phyloP scores from a whole-genome alignment of 2,329 filamentous ascomycete species.

The Hypoxylon sp. region DNA sequence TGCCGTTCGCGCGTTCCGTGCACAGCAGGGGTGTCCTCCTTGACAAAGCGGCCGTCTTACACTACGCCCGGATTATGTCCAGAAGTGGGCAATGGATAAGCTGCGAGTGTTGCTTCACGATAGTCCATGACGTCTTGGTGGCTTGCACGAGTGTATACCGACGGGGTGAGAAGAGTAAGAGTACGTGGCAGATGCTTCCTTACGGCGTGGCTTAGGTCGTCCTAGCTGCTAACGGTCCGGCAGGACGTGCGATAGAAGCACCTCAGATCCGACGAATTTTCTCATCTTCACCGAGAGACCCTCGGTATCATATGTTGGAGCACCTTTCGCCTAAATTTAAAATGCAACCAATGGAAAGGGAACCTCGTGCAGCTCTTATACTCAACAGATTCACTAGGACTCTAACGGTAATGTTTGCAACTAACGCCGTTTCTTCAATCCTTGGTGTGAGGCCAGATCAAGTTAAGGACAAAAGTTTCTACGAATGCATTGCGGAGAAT shows the following conservation, averaged over 20 bases:
- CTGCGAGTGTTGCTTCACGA: conserved; percentile 90
- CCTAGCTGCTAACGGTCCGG: conserved; percentile 21
- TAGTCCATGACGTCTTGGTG: conserved; percentile 89
- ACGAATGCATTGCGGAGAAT: conserved; percentile 84
- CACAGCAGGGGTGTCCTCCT: conserved; percentile 80
- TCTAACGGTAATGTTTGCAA: conserved; percentile 88
- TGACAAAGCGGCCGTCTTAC: conserved; percentile 87
- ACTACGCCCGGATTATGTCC: conserved; percentile 80
- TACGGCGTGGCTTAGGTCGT: conserved; percentile 14
- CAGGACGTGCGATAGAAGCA: conserved; percentile 82
- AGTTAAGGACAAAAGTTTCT: conserved; percentile 83
- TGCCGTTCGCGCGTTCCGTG: conserved; percentile 78
- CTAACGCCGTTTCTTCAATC: conserved; percentile 79
- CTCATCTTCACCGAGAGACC: conserved; percentile 83
- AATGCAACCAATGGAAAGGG: conserved; percentile 73
- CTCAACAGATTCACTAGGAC: conserved; percentile 88
- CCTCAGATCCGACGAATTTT: conserved; percentile 84
- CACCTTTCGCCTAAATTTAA: conserved; percentile 86
- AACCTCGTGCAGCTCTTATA: conserved; percentile 86
- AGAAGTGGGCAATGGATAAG: conserved; percentile 78
- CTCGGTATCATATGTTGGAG: conserved; percentile 90
- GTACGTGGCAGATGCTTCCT: conserved; percentile 64
- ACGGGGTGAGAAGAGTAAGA: conserved; percentile 76
- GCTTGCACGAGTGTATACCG: conserved; percentile 85
- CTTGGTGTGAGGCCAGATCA: conserved; percentile 78